These are phyloP conservation scores for Ophiostoma quercus DNA, from an alignment of 2,329 filamentous ascomycete genomes.

Conservation along the genomic window DNA sequence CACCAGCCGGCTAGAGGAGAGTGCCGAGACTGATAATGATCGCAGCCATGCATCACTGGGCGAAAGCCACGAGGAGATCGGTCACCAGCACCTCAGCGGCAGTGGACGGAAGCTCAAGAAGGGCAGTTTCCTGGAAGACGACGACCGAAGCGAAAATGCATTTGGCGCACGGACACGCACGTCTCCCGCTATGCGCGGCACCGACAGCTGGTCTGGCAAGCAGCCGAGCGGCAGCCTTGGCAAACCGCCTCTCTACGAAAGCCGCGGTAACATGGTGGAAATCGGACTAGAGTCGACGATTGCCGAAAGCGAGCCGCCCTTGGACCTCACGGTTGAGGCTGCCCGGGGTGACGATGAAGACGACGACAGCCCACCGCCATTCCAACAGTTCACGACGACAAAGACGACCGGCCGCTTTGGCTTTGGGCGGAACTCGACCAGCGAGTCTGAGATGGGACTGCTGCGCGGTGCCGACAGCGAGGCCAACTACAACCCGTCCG, in stretches of 20 bases:
- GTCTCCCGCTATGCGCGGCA: background rate
- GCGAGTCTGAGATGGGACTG: slow-evolving; percentile 46
- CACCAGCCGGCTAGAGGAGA: slow-evolving; percentile 75
- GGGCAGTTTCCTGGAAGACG: background rate
- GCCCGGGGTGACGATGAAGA: slow-evolving; percentile 19
- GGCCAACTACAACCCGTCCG: slow-evolving; percentile 30
- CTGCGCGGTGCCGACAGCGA: slow-evolving; percentile 37
- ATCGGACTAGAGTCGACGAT: slow-evolving; percentile 70
- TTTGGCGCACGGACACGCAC: background rate
- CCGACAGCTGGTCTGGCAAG: slow-evolving; percentile 41
- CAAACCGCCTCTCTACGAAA: slow-evolving; percentile 29
- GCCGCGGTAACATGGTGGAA: slow-evolving; percentile 72
- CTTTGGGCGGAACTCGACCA: slow-evolving; percentile 40
- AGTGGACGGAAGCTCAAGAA: slow-evolving; percentile 34
- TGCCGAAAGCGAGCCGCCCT: slow-evolving; percentile 54
- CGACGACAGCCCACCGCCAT: slow-evolving; percentile 48
- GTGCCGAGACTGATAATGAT: slow-evolving; percentile 73
- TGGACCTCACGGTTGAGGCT: slow-evolving; percentile 45
- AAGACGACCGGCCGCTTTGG: slow-evolving; percentile 38
- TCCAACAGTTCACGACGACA: slow-evolving; percentile 52
- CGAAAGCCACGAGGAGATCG: slow-evolving; percentile 47
- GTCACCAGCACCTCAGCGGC: slow-evolving; percentile 27
- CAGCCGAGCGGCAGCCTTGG: slow-evolving; percentile 56
- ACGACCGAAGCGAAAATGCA: background rate
- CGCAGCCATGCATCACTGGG: slow-evolving; percentile 53